Evolutionary conservation across 331 rosid species (phyloP).

Genomic region (Malus hybrid): DNA sequence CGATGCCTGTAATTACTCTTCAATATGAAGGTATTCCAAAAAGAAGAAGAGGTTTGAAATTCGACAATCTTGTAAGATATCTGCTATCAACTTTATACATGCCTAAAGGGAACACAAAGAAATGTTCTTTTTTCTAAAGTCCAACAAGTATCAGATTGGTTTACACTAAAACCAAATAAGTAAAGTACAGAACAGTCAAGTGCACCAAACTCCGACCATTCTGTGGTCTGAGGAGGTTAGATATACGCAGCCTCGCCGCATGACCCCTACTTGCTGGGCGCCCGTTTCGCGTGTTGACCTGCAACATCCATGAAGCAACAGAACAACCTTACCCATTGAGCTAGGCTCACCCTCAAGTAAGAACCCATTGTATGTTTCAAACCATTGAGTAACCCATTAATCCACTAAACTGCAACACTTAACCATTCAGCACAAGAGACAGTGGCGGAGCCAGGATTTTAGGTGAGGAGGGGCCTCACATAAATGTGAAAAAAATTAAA

Average conservation of each 20-base stretch:
- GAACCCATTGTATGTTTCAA: neutral
- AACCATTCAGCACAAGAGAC: neutral
- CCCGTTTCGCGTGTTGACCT: neutral
- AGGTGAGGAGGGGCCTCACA: no score
- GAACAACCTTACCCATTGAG: neutral
- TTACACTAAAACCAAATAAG: neutral
- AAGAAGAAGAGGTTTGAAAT: neutral
- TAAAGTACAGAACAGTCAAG: neutral
- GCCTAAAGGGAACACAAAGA: neutral
- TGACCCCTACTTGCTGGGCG: no score
- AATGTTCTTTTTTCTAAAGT: neutral
- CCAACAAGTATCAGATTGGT: neutral
- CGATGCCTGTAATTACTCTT: neutral
- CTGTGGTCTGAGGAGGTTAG: no score
- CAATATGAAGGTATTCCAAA: neutral
- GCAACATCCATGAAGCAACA: neutral
- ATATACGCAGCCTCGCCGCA: no score
- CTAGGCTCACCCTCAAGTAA: neutral
- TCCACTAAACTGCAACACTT: neutral
- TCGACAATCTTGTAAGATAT: neutral
- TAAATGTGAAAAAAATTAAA: no score
- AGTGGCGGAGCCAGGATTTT: no score
- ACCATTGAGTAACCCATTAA: neutral
- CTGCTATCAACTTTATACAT: neutral
- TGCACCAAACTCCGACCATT: neutral